Evolutionary conservation across 1,284 basidiomycete species (phyloP).

Genomic region (Cryptococcus sp.): DNA sequence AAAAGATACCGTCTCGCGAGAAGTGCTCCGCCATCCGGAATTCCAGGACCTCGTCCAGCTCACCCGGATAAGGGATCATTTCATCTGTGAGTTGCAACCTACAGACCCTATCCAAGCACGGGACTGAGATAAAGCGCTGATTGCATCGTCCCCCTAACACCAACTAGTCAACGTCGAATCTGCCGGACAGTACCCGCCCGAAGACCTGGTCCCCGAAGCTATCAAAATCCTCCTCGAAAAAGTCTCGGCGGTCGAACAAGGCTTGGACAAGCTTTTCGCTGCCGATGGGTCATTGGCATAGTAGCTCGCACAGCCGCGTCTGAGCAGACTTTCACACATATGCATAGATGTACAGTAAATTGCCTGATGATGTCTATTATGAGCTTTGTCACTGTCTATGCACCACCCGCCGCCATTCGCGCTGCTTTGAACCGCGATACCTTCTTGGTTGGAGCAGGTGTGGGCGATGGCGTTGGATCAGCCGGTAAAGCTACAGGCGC

Average conservation of each 20-base stretch:
- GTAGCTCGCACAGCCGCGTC: too few relatives aligned
- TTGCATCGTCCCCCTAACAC: constrained; percentile 4
- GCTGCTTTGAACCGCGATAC: constrained; percentile 49
- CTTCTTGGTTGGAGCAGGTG: constrained; percentile 32
- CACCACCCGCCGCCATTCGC: constrained; percentile 22
- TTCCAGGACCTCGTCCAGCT: constrained; percentile 84
- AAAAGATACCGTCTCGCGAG: constrained; percentile 87
- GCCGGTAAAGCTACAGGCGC: constrained; percentile 1
- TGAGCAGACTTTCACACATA: not conserved
- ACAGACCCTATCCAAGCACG: not conserved
- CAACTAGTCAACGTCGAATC: constrained; percentile 81
- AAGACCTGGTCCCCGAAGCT: constrained; percentile 80
- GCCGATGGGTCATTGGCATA: constrained; percentile 22
- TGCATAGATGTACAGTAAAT: constrained; percentile 3
- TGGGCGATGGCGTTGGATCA: not conserved
- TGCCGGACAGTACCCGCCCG: constrained; percentile 81
- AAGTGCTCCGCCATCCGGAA: constrained; percentile 89
- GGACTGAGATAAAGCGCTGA: not conserved
- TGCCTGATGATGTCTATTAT: constrained; percentile 9
- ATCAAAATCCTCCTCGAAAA: constrained; percentile 82
- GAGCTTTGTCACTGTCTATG: not conserved
- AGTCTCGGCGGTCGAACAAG: constrained; percentile 57
- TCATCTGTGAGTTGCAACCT: constrained; percentile 68
- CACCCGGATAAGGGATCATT: constrained; percentile 85
- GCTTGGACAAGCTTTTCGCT: constrained; percentile 47